phyloP scores from a whole-genome alignment of 106 monocot species.

The Dendrobium officinale region DNA sequence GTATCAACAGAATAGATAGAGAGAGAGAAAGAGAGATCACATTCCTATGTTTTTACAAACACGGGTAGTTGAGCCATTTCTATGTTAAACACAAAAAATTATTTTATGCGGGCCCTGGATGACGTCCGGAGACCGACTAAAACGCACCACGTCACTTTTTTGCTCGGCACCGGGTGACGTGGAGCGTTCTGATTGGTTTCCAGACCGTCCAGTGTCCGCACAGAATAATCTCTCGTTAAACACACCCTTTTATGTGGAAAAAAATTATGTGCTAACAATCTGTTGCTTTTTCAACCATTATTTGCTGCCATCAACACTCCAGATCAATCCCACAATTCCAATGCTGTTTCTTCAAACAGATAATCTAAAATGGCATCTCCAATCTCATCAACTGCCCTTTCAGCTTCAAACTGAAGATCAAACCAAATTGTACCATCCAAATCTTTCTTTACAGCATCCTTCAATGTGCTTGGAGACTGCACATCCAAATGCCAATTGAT shows the following conservation, averaged over 20 bases:
- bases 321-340: slow-evolving; percentile 49
- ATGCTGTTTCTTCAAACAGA: slow-evolving; percentile 60
- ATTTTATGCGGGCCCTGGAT: too few species aligned
- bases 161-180: too few species aligned
- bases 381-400: slow-evolving; percentile 25
- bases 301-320: background rate
- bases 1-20: too few species aligned
- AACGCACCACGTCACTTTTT: too few species aligned
- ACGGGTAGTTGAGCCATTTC: background rate
- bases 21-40: too few species aligned
- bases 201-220: too few species aligned
- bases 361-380: slow-evolving; percentile 43
- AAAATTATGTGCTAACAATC: background rate
- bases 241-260: background rate
- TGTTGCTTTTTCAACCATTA: background rate
- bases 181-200: too few species aligned
- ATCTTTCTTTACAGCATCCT: slow-evolving; percentile 46
- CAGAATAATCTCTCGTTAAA: background rate
- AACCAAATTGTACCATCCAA: slow-evolving; percentile 48
- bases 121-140: too few species aligned
- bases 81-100: background rate
- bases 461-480: slow-evolving; percentile 39
- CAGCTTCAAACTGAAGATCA: slow-evolving; percentile 34
- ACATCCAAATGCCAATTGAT: slow-evolving; percentile 27
- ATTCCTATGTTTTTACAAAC: too few species aligned